phyloP scores from a whole-genome alignment of 2,329 filamentous ascomycete genomes.

The Alternaria sp. region DNA sequence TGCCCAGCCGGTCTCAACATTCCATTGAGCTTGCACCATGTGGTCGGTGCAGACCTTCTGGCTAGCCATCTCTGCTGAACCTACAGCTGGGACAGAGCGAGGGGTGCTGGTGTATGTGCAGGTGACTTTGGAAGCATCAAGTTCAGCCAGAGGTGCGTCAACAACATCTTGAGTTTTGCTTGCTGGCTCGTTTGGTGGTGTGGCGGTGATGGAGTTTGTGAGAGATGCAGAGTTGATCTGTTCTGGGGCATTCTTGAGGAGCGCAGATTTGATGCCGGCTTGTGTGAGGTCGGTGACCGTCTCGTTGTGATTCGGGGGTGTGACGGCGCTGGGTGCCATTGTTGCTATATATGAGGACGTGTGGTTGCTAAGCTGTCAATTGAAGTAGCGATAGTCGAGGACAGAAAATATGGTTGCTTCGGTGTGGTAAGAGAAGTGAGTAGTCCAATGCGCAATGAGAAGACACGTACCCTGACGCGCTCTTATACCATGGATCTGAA shows the following conservation, averaged over 20 bases:
- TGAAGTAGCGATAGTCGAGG: neutral
- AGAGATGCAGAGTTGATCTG: slow-evolving; percentile 38
- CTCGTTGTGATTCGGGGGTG: slow-evolving; percentile 39
- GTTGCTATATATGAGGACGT: neutral
- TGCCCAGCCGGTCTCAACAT: slow-evolving; percentile 71
- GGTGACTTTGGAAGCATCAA: slow-evolving; percentile 57
- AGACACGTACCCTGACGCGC: slow-evolving; percentile 8
- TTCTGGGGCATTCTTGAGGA: slow-evolving; percentile 43
- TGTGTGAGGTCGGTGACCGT: slow-evolving; percentile 43
- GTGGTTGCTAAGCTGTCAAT: neutral
- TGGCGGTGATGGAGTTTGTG: slow-evolving; percentile 35
- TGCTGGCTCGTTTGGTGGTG: slow-evolving; percentile 32
- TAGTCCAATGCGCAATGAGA: slow-evolving; percentile 3
- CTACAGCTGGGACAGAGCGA: slow-evolving; percentile 53
- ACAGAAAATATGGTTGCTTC: neutral
- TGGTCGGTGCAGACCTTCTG: slow-evolving; percentile 76
- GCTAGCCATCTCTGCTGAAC: slow-evolving; percentile 51
- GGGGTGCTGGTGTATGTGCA: slow-evolving; percentile 54
- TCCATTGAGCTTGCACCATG: slow-evolving; percentile 83
- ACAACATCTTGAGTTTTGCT: slow-evolving; percentile 21
- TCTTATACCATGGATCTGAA: slow-evolving; percentile 28
- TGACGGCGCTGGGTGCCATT: slow-evolving; percentile 47
- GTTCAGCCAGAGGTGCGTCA: slow-evolving; percentile 44
- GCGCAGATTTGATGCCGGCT: slow-evolving; percentile 42
- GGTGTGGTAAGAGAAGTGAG: neutral